Evolutionary conservation across 345 rosid genomes (phyloP).

Genomic region (Corchorus olitorius): DNA sequence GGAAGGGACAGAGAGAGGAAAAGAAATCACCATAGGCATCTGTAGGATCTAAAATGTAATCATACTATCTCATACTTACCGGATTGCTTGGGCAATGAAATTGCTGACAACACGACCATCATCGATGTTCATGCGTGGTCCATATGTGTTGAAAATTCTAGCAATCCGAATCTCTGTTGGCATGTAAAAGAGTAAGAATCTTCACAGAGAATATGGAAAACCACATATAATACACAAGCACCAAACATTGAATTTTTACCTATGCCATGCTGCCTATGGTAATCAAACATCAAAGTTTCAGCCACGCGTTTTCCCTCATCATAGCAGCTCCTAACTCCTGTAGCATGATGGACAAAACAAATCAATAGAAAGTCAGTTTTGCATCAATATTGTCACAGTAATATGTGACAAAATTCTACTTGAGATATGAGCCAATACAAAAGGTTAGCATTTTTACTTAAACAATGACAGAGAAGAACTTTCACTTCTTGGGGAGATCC

Average conservation of each 20-base stretch:
- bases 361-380: background rate
- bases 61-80: slow-evolving; percentile 39
- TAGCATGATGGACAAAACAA: background rate
- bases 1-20: background rate
- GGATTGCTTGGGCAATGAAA: slow-evolving; percentile 93
- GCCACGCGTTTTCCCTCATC: slow-evolving; percentile 98
- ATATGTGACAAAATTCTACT: background rate
- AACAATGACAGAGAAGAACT: background rate
- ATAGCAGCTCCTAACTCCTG: slow-evolving; percentile 94
- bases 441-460: background rate
- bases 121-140: slow-evolving; percentile 95
- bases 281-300: slow-evolving; percentile 92
- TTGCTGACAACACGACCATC: slow-evolving; percentile 99
- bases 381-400: background rate
- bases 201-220: background rate
- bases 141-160: slow-evolving; percentile 93
- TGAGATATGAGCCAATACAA: background rate
- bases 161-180: slow-evolving; percentile 78
- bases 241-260: slow-evolving; percentile 38
- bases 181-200: slow-evolving; percentile 1
- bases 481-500: background rate
- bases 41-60: background rate
- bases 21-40: background rate
- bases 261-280: slow-evolving; percentile 92
- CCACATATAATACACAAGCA: background rate